Evolutionary conservation across 768 basidiomycete genomes (phyloP).

Genomic region (Rhodotorula diobovata): DNA sequence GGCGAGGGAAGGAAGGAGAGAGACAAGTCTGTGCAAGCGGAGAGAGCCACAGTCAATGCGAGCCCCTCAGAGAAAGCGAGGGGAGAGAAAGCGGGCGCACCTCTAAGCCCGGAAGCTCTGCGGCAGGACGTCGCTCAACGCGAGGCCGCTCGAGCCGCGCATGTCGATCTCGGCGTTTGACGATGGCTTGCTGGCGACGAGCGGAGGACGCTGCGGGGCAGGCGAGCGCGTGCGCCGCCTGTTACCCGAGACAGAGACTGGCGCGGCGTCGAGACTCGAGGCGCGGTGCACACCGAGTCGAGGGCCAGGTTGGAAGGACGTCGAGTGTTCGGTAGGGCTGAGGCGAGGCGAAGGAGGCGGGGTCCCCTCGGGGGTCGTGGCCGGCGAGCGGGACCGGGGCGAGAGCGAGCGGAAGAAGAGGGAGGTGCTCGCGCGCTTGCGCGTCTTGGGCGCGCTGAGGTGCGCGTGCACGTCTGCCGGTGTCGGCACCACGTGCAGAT

Average conservation of each 20-base stretch:
- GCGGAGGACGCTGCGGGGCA: not conserved
- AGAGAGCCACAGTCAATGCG: too few species aligned
- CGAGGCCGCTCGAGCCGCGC: not conserved
- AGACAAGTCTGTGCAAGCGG: too few species aligned
- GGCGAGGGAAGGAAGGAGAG: too few species aligned
- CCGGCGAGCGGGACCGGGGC: not conserved
- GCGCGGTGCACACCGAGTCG: not conserved
- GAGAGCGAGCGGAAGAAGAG: constrained; percentile 2
- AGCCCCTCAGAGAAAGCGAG: too few species aligned
- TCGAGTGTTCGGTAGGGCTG: not conserved
- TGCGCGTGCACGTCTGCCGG: not conserved
- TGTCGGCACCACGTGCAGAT: not conserved
- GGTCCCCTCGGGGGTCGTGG: not conserved
- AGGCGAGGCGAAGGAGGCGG: not conserved
- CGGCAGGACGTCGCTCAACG: not conserved
- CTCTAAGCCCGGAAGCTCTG: not conserved
- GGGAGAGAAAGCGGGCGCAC: not conserved
- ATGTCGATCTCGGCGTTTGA: not conserved
- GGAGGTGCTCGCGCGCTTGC: not conserved
- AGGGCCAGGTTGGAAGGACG: too few species aligned
- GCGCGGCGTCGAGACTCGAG: not conserved
- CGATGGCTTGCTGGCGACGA: not conserved
- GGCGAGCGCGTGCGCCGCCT: not conserved
- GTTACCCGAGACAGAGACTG: not conserved
- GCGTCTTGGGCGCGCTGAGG: not conserved